Percentiles rank a stretch among this genome's conserved stretches.
phyloP scores from a whole-genome alignment of 495 filamentous ascomycete species.

The Penicillium pulvis region DNA sequence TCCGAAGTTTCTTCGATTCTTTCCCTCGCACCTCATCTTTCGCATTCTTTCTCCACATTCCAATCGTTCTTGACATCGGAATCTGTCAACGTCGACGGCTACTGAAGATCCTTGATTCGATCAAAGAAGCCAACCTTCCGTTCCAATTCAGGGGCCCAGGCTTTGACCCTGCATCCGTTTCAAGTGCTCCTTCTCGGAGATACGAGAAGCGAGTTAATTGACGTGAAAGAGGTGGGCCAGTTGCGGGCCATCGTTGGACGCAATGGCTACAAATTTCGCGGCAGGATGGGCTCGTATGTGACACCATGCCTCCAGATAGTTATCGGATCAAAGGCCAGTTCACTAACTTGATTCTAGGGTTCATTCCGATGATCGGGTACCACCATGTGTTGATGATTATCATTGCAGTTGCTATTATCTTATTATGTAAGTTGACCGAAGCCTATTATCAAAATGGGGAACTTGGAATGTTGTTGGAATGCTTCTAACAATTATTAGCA shows the following conservation, averaged over 20 bases:
- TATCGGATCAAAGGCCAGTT: not conserved
- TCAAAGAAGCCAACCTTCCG: not conserved
- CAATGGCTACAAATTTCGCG: constrained; percentile 33
- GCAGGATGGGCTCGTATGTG: constrained; percentile 39
- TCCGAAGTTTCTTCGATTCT: constrained; percentile 11
- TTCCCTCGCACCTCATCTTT: constrained; percentile 14
- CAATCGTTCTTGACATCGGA: constrained; percentile 24
- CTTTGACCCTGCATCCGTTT: constrained; percentile 11
- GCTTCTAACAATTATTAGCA: constrained; percentile 44
- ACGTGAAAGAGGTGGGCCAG: constrained; percentile 20
- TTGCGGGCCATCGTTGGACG: constrained; percentile 17
- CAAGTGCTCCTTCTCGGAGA: constrained; percentile 50
- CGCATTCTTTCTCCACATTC: constrained; percentile 36
- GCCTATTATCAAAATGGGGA: not conserved
- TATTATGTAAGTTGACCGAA: constrained; percentile 73
- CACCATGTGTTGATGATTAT: constrained; percentile 99
- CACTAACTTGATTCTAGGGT: constrained; percentile 53
- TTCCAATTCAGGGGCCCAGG: constrained; percentile 8
- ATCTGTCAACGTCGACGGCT: constrained; percentile 3
- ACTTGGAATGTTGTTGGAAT: constrained; percentile 17
- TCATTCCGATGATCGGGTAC: constrained; percentile 94
- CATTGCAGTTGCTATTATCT: constrained; percentile 89
- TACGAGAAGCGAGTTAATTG: constrained; percentile 47
- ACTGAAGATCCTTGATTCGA: not conserved
- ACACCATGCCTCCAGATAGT: not conserved